phyloP scores from a whole-genome alignment of 768 basidiomycete genomes.

The Tephrocybe sp. region DNA sequence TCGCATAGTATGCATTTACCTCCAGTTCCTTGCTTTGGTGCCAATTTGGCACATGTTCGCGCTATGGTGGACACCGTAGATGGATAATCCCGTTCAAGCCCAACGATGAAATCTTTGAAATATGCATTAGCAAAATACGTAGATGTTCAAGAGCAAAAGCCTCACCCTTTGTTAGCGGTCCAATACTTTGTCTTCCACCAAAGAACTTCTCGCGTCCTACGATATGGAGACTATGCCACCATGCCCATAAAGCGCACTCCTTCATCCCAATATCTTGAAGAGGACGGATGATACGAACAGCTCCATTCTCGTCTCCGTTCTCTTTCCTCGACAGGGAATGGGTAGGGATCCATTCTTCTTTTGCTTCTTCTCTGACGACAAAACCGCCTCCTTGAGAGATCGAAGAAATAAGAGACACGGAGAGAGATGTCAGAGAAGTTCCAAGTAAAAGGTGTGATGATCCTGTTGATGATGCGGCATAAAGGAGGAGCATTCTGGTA shows the following conservation, averaged over 20 bases:
- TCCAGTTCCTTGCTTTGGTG: conserved; percentile 54
- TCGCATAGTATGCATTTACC: conserved; percentile 61
- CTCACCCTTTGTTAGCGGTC: conserved; percentile 67
- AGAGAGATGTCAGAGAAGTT: conserved; percentile 75
- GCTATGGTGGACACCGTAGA: conserved; percentile 85
- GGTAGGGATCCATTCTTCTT: conserved; percentile 63
- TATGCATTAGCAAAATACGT: not conserved
- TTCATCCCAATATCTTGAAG: conserved; percentile 74
- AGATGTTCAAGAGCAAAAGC: not conserved
- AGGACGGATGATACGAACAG: conserved; percentile 59
- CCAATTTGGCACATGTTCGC: conserved; percentile 75
- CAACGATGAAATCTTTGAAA: conserved; percentile 68
- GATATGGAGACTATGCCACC: conserved; percentile 62
- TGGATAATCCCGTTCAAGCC: conserved; percentile 79
- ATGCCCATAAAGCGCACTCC: conserved; percentile 74
- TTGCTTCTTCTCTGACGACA: conserved; percentile 60
- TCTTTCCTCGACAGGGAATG: conserved; percentile 7
- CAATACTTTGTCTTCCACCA: conserved; percentile 57
- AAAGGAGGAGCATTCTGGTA: conserved; percentile 64
- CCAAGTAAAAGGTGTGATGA: conserved; percentile 82
- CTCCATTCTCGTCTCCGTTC: conserved; percentile 11
- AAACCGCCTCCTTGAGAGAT: conserved; percentile 79
- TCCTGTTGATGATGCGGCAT: conserved; percentile 53
- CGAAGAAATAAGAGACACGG: conserved; percentile 68
- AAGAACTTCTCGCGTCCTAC: conserved; percentile 45